Conservation (phyloP, 2,329 filamentous ascomycete genomes). For the Diplocarpon rosae region DNA sequence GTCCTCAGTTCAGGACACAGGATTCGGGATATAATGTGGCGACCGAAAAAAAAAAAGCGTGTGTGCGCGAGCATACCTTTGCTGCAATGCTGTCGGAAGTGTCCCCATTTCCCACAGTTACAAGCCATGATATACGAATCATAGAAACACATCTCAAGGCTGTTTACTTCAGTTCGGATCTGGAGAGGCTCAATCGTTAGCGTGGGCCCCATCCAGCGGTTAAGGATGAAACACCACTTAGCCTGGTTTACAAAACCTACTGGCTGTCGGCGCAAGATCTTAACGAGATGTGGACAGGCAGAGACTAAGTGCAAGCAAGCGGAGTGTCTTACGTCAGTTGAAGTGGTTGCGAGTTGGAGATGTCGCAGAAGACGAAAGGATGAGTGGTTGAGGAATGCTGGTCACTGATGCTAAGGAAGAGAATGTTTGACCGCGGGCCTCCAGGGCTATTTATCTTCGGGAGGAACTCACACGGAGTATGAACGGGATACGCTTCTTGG, state of each 20-base stretch:
- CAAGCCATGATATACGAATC: slow-evolving; percentile 78
- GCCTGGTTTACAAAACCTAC: slow-evolving; percentile 14
- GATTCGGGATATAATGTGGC: no score
- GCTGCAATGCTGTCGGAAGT: slow-evolving; percentile 85
- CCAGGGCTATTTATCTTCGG: slow-evolving; percentile 21
- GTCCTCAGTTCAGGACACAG: no score
- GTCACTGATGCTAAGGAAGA: slow-evolving; percentile 22
- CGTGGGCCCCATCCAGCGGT: slow-evolving; percentile 3
- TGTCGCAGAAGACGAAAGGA: slow-evolving; percentile 7
- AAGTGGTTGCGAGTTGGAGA: slow-evolving; percentile 10
- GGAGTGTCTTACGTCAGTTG: background rate
- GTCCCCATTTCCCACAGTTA: slow-evolving; percentile 90
- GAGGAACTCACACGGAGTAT: background rate
- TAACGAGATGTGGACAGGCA: slow-evolving; percentile 1
- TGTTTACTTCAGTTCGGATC: background rate
- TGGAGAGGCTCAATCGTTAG: slow-evolving; percentile 13
- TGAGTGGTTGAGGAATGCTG: slow-evolving; percentile 14
- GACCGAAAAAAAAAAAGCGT: background rate
- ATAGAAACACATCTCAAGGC: slow-evolving; percentile 82
- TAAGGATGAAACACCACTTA: slow-evolving; percentile 13
- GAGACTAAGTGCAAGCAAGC: slow-evolving; percentile 2
- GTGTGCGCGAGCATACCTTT: slow-evolving; percentile 33
- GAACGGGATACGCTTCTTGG: slow-evolving; percentile 1
- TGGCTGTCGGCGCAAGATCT: slow-evolving; percentile 12
- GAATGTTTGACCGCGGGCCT: slow-evolving; percentile 6